Evolutionary conservation across 169 alveolate genomes (phyloP), one percentile per base, ranked within the genome.

Genomic region (Haemoproteus tartakovskyi): DNA sequence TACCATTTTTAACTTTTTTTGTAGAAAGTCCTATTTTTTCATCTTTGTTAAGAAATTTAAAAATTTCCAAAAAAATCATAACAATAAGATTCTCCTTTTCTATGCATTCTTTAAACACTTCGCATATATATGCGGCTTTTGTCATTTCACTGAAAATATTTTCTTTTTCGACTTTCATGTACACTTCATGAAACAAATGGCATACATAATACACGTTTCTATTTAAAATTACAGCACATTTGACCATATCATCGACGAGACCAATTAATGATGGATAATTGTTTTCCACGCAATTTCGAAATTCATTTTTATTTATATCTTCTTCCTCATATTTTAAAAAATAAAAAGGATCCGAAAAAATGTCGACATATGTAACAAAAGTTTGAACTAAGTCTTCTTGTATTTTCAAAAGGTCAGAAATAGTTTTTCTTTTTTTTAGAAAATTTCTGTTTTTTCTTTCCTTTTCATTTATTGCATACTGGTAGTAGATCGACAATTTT

Each of bases 71-170:
- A 29, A 56, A 56, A 14, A 74, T 74, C 84, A 74, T 74, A 3
- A 74, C 12, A 47, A 74, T 74, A 56, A 74, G 46, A 29, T 74
- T 74, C 2, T 74, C 84, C 19, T 74, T 74, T 38, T 74, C 84
- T 41, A 74, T 56, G 14, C 74, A 54, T 30, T 47, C 78, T 60
- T 74, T 74, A 30, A 56, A 56, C 19, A 74, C 51, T 27, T 74
- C 78, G 18, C 45, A 43, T 0, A 74, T 74, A 45, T 14, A 74
- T 0, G 11, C 33, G 0, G 78, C 29, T 19, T 74, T 74, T 1
- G 33, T 74, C 4, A 74, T 12, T 57, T 74, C 78, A n/a, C 19
- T 56, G 0, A 11, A 24, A 45, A 74, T 18, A 22, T 60, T 56
- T 14, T 59, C 43, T 5, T 74, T 54, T 21, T 37, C 62, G n/a